Base-by-base conservation (phyloP, 164 flowering plant species). In the Berberis thunbergii region DNA sequence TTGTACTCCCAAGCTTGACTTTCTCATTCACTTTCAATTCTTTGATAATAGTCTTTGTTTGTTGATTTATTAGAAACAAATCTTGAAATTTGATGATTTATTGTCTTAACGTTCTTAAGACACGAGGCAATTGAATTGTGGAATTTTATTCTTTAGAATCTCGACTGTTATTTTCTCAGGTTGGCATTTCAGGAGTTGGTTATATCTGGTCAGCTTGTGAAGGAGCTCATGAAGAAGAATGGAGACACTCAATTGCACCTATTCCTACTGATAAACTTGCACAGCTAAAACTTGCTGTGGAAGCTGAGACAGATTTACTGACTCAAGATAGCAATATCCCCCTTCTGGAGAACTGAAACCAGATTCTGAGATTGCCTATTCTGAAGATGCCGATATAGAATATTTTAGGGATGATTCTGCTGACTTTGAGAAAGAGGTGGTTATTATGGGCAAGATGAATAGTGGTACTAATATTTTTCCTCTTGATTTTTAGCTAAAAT, bases 171-270 rank as follows among this genome's bases (percentile, higher is more conserved):
- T 62, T 64, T 65, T 26, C 26, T 63, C 74, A 94, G 98, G 91
- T 89, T 76, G 99, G 97, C 55, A 45, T 66, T 69, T 84, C 91
- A 69, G 97, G 97, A 42, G 83, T 59, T 73, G 96, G 96, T 67
- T 81, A 80, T 77, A 79, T 91, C 63, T 91, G 99, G 99, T 79
- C 91, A 50, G 68, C 71, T 64, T 75, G 79, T 69, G 99, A 94
- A 58, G 91, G 83, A 69, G 84, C 81, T 41, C 78, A 65, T 69
- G 99, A 89, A 70, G 99, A 94, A 70, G 96, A 94, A 73, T 94
- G 95, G 97, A 84, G 86, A 70, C 93, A 91, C 58, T 94, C 99
- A 46, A 75, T 94, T 66, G 97, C 99, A 57, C 99, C 97, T 6
- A 81, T 87, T 65, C 82, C 96, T 60, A 77, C 78, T 7, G 95